Evolutionary conservation across 495 filamentous ascomycete genomes (phyloP), one percentile per base, ranked within the genome.

Genomic region (Neurospora sp.): DNA sequence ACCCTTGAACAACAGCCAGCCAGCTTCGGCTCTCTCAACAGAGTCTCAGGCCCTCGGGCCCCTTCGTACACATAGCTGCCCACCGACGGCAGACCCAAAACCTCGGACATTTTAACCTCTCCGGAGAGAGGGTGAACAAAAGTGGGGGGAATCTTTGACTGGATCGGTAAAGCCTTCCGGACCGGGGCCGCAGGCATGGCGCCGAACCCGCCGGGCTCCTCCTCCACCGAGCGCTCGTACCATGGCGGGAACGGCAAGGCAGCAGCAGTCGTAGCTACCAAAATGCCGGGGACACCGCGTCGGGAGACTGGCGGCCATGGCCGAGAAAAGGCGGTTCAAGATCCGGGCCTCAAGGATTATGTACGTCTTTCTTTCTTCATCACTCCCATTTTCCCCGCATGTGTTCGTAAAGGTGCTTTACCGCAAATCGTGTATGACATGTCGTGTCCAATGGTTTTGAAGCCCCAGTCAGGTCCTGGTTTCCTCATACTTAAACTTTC

Each of bases 261-360:
- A 65, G 53, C 53, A 65, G 53, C 53, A 65, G 75, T 77, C 40
- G 76, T 74, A n/a, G 71, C 73, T n/a, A 73, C 73, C 35, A 80
- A 80, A 61, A 74, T 74, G 70, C 77, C 78, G 1, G 77, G 78
- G 39, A 83, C 81, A 22, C 81, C 79, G 38, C 79, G 80, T 9
- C 78, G 80, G 65, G 79, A 82, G 68, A 74, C 78, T 68, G 75
- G 76, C 53, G 53, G 53, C 35, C 74, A 77, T 38, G 71, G 69
- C 69, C 76, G 72, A 40, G 82, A 84, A 48, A 84, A 79, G 72
- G 80, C 82, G 1, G 76, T 81, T 71, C 82, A 83, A 74, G 82
- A 84, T 69, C 81, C 82, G 16, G 82, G 78, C 27, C 71, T 82
- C 75, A 87, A 83, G 73, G 87, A 89, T 76, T 89, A 89, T 71